These are phyloP conservation scores for Tuber calosporum DNA, from an alignment of 495 filamentous ascomycete species.

Conservation along the genomic window DNA sequence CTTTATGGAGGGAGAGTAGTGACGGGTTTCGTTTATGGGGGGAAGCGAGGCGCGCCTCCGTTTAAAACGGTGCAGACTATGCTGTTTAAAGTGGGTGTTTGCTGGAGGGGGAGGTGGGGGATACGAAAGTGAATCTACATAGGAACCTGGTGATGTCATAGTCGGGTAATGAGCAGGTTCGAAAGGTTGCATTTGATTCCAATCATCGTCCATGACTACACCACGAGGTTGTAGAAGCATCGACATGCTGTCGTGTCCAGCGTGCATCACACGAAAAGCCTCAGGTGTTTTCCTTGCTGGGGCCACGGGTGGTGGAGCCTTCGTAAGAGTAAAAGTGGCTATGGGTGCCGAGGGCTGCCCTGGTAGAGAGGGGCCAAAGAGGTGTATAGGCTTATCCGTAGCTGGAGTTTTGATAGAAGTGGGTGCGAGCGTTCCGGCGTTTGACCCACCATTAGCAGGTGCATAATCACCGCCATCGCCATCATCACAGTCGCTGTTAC, in stretches of 20 bases:
- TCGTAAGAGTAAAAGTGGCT: not conserved
- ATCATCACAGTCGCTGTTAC: not conserved
- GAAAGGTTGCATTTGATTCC: not conserved
- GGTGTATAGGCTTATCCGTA: not conserved
- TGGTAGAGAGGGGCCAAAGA: not conserved
- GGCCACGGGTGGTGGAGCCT: not conserved
- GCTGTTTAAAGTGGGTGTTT: not conserved
- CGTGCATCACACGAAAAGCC: not conserved
- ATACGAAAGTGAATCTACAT: no score
- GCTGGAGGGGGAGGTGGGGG: not conserved
- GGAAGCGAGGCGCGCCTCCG: no score
- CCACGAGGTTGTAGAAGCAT: not conserved
- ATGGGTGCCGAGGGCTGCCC: not conserved
- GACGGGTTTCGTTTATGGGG: no score
- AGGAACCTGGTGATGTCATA: no score
- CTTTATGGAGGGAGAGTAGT: no score
- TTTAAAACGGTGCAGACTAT: no score
- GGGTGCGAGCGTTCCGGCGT: not conserved
- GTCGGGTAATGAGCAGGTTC: no score
- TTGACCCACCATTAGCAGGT: not conserved
- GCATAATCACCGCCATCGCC: not conserved
- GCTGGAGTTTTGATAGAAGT: not conserved
- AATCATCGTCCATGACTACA: not conserved
- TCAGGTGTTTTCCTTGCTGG: not conserved
- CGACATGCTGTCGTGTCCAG: not conserved